Conservation (phyloP, 2,329 filamentous ascomycete genomes). For the Cryphonectria parasitica region DNA sequence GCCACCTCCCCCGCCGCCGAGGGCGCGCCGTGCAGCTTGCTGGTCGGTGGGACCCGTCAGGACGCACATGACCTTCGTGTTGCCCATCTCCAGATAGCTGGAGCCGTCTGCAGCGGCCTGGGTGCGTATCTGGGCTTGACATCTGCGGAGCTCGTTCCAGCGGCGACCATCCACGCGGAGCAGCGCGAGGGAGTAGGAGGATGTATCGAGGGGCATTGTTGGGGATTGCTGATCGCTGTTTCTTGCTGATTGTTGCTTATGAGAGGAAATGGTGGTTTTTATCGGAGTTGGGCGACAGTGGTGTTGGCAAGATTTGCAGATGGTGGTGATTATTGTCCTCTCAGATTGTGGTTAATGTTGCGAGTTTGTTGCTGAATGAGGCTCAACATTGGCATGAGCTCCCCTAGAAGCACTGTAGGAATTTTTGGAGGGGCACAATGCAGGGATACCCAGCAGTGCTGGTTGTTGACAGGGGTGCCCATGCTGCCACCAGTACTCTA, state of each 20-base stretch:
- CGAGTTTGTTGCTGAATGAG: not conserved
- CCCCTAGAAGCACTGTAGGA: not conserved
- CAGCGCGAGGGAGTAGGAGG: slow-evolving; percentile 85
- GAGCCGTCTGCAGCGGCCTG: slow-evolving; percentile 93
- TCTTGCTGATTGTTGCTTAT: not conserved
- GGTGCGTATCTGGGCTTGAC: slow-evolving; percentile 87
- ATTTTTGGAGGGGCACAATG: not conserved
- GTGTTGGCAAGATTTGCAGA: not conserved
- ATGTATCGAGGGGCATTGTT: slow-evolving; percentile 93
- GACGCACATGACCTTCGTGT: slow-evolving; percentile 95
- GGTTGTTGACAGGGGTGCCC: not conserved
- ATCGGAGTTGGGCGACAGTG: not conserved
- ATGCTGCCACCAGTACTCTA: not conserved
- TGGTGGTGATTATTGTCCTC: not conserved
- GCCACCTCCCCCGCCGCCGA: slow-evolving; percentile 47
- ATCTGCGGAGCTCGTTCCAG: slow-evolving; percentile 94
- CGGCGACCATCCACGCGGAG: slow-evolving; percentile 82
- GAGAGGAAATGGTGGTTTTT: not conserved
- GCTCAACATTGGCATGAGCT: not conserved
- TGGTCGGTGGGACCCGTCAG: slow-evolving; percentile 82
- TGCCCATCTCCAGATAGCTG: slow-evolving; percentile 93
- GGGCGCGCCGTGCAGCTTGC: slow-evolving; percentile 43
- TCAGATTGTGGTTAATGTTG: not conserved
- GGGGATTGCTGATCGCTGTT: not conserved
- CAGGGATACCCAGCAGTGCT: slow-evolving; percentile 1